Evolutionary conservation across 179 eudicot species (phyloP).

Genomic region (Nepenthes alata): DNA sequence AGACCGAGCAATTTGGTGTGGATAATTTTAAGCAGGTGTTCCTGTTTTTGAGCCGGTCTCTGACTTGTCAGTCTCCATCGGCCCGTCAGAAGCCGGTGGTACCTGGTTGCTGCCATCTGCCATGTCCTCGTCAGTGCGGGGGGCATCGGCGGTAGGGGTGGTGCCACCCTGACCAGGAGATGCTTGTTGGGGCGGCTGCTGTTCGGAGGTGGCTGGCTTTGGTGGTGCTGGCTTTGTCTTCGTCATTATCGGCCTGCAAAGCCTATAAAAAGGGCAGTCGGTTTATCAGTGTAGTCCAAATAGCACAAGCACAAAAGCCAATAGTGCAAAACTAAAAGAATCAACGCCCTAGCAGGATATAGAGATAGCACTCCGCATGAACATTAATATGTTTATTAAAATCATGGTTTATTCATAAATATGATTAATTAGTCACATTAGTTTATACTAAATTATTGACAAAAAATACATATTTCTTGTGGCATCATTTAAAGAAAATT

Average conservation of each 20-base stretch:
- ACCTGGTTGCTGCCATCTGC: constrained; percentile 4
- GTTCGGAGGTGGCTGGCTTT: constrained; percentile 8
- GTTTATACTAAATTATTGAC: too few relatives aligned
- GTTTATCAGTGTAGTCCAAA: too few relatives aligned
- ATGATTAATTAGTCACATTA: too few relatives aligned
- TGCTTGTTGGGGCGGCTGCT: constrained; percentile 2
- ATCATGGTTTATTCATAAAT: too few relatives aligned
- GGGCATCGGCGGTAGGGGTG: background rate
- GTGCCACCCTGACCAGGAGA: background rate
- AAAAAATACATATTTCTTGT: too few relatives aligned
- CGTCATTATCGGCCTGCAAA: constrained; percentile 14
- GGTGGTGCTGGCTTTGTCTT: constrained; percentile 14
- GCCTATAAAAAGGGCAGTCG: background rate
- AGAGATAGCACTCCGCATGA: too few relatives aligned
- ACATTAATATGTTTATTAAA: too few relatives aligned
- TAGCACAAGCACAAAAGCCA: too few relatives aligned
- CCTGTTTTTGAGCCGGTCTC: background rate
- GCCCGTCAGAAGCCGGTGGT: constrained; percentile 2
- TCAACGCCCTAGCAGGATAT: too few relatives aligned
- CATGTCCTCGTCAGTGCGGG: background rate
- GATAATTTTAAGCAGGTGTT: background rate
- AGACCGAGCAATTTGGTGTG: too few relatives aligned
- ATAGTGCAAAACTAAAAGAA: too few relatives aligned
- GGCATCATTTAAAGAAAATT: too few relatives aligned
- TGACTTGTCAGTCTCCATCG: constrained; percentile 10